Base-by-base conservation (phyloP, 768 basidiomycete species). In the Plicaturopsis crispa region DNA sequence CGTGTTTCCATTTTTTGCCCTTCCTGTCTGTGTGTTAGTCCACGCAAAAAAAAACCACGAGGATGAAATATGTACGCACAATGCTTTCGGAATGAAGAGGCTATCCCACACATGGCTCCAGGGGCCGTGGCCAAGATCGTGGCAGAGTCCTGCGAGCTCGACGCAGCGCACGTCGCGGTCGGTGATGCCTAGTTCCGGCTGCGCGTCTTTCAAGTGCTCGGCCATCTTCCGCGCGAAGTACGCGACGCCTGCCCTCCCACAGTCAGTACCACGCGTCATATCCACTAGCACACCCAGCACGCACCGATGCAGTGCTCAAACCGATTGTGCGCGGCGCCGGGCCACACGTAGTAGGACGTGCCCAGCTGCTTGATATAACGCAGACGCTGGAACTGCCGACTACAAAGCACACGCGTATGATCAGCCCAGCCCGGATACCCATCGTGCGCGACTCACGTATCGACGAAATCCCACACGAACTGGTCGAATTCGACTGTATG, bases 81-180 rank as follows among this genome's bases (percentile, higher is more conserved):
- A 45, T 1, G 75, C 78, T 4, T 49, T 40, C 1, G 84, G 84
- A 36, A 91, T 86, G 55, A 86, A 88, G 37, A 65, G 50, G 5
- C 62, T 60, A 45, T 91, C 87, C 80, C 84, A 91, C 6, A 90
- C 80, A 54, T 91, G 88, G 42, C 78, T 82, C 78, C 83, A 89
- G 0, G 87, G 87, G 0, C 88, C 88, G 49, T 89, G 87, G 0
- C 85, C 87, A 3, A 90, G 72, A 55, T 90, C 87, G 48, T 90
- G 88, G 40, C 86, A 88, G 3, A 89, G 63, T 0, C 85, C 88
- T 0, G 87, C 87, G 17, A 90, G 63, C 41, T 84, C 80, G 13
- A 90, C 79, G 42, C 88, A 90, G 35, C 69, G 66, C 21, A 89
- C 65, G 42, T 91, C 85, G 14, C 84, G 69, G 31, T 79, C 68